Evolutionary conservation across 768 basidiomycete species (phyloP), one percentile per base, ranked within the genome.

Genomic region (Hygrophorus pudorinus): DNA sequence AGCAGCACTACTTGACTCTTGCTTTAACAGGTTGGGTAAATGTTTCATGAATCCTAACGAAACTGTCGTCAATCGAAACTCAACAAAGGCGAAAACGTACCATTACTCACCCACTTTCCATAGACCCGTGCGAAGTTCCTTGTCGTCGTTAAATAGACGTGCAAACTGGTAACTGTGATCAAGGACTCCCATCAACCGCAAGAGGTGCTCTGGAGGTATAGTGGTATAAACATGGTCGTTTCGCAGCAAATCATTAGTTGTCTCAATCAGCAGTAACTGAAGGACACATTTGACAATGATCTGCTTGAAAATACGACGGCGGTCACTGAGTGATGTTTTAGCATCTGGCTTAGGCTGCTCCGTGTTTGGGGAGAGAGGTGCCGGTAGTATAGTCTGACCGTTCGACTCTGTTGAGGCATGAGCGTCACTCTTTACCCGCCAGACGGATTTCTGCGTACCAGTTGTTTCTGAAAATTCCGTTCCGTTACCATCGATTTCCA

Each of bases 241-340:
- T 48, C 91, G 86, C 27, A 99, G 73, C 17, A 99, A 71, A 52
- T 98, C 96, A 56, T 91, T 92, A 2, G 93, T 94, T 5, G 89
- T 98, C 66, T 99, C 96, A 51, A 99, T 98, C 30, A 99, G 74
- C 43, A 98, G 72, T 16, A 99, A 66, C 55, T 99, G 96, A 24
- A 99, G 75, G 16, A 99, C 96, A 61, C 96, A 99, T 84, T 98
- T 98, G 52, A 97, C 92, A 49, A 99, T 98, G 64, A 99, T 98
- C 61, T 98, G 96, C 59, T 91, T 87, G 79, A 99, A 99, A 44
- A 88, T 78, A 34, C 81, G 76, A 36, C 88, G 79, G 43, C 92
- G 81, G 51, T 85, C 85, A 41, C 65, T 69, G 35, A 79, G 63
- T 5, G 80, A 76, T n/a, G 75, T 65, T 48, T 73, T 71, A 8